phyloP scores from a whole-genome alignment of 139 green algal genomes.

The Volvox africanus region DNA sequence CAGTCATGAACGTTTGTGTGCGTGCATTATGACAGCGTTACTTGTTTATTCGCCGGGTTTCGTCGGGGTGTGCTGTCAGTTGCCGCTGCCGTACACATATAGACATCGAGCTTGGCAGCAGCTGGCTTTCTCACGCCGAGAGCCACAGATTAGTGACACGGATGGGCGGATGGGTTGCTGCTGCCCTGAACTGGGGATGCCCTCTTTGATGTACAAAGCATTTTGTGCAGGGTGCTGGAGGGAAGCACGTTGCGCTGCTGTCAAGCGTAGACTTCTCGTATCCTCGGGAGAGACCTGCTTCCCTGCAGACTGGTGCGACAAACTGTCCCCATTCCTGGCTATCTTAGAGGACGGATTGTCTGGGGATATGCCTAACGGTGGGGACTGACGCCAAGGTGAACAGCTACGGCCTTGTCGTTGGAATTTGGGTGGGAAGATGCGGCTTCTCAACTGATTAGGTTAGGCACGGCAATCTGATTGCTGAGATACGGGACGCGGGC shows the following conservation, averaged over 20 bases:
- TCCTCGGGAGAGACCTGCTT: neutral
- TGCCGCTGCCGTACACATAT: no score
- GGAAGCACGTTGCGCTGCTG: neutral
- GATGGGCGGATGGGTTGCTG: neutral
- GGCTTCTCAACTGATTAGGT: neutral
- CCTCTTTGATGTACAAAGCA: slow-evolving; percentile 3
- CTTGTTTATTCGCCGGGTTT: neutral
- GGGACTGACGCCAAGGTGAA: neutral
- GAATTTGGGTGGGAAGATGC: neutral
- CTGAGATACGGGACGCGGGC: neutral
- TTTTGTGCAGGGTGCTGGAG: neutral
- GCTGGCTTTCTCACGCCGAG: neutral
- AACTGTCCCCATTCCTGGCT: neutral
- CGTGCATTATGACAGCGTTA: neutral
- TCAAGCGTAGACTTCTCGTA: neutral
- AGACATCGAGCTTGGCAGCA: neutral
- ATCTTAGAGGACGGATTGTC: neutral
- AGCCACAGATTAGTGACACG: slow-evolving; percentile 22
- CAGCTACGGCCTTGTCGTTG: neutral
- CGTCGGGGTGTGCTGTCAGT: neutral
- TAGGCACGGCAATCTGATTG: neutral
- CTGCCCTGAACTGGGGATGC: neutral
- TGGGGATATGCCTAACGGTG: neutral
- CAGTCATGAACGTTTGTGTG: neutral
- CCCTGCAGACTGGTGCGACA: neutral